These are phyloP conservation scores for Exophiala dermatitidis DNA, from an alignment of 2,329 filamentous ascomycete genomes.

Conservation along the genomic window DNA sequence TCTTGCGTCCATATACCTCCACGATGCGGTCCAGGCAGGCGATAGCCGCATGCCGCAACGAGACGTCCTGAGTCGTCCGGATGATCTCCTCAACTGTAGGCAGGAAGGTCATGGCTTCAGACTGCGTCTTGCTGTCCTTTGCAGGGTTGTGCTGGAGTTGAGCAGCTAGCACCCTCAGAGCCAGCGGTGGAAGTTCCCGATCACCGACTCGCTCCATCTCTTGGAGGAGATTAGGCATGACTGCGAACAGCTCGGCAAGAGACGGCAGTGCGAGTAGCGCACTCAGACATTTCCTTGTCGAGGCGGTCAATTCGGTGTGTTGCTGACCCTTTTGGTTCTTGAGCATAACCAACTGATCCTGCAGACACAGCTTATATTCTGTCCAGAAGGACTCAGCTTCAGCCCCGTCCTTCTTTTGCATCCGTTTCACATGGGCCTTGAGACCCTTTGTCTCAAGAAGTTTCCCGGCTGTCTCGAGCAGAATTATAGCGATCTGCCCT, in stretches of 20 bases:
- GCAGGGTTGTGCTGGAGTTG: constrained; percentile 68
- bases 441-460: constrained; percentile 17
- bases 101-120: constrained; percentile 53
- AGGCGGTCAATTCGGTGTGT: constrained; percentile 29
- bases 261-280: constrained; percentile 78
- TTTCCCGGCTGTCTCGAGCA: constrained; percentile 31
- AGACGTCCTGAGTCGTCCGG: constrained; percentile 61
- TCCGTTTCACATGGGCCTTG: constrained; percentile 10
- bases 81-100: constrained; percentile 72
- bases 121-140: constrained; percentile 46
- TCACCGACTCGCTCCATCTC: constrained; percentile 54
- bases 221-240: constrained; percentile 73
- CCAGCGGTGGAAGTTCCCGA: constrained; percentile 66
- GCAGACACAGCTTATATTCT: constrained; percentile 27
- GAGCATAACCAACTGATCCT: constrained; percentile 15
- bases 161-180: constrained; percentile 70
- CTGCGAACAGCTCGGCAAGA: constrained; percentile 80
- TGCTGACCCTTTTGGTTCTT: constrained; percentile 12
- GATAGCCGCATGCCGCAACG: constrained; percentile 77
- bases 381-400: constrained; percentile 18
- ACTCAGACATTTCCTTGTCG: constrained; percentile 61
- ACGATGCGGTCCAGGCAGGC: constrained; percentile 86
- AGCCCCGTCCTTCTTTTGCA: constrained; percentile 8
- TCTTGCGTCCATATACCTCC: constrained; percentile 92
- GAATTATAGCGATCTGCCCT: constrained; percentile 36